Conservation (phyloP, 2,329 filamentous ascomycete genomes). For the Talaromyces sp. region DNA sequence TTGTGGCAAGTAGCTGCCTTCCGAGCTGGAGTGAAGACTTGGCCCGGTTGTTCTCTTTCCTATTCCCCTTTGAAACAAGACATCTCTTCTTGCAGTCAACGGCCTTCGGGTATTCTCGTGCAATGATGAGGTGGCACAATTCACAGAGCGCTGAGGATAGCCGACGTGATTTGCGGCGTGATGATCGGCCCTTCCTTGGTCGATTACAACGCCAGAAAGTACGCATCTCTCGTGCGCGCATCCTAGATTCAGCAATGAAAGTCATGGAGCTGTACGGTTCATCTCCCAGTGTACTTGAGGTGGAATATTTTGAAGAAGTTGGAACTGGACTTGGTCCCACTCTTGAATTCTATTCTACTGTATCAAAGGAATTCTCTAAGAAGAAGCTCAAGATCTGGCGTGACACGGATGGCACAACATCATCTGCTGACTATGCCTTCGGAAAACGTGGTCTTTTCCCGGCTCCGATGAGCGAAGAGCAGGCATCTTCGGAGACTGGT, state of each 20-base stretch:
- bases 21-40: conserved; percentile 96
- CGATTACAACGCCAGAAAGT: conserved; percentile 95
- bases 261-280: conserved; percentile 98
- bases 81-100: conserved; percentile 97
- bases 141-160: conserved; percentile 79
- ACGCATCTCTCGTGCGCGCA: conserved; percentile 91
- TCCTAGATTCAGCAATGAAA: conserved; percentile 94
- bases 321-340: conserved; percentile 94
- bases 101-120: conserved; percentile 95
- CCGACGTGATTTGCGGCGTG: conserved; percentile 76
- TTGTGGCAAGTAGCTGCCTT: conserved; percentile 94
- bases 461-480: conserved; percentile 80
- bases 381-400: conserved; percentile 97
- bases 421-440: conserved; percentile 78
- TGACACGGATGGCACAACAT: conserved; percentile 71
- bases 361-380: conserved; percentile 95
- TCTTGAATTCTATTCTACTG: conserved; percentile 95
- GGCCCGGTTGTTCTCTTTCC: conserved; percentile 88
- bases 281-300: conserved; percentile 93
- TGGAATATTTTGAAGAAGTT: conserved; percentile 98
- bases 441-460: conserved; percentile 86
- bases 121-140: conserved; percentile 97
- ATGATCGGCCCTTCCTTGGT: conserved; percentile 89
- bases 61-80: conserved; percentile 96
- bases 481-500: conserved; percentile 74